A percentile compares a stretch with the other conserved stretches of the same genome.
Conservation (phyloP, 176 grass and related monocot species). For the Paspalum vaginatum region DNA sequence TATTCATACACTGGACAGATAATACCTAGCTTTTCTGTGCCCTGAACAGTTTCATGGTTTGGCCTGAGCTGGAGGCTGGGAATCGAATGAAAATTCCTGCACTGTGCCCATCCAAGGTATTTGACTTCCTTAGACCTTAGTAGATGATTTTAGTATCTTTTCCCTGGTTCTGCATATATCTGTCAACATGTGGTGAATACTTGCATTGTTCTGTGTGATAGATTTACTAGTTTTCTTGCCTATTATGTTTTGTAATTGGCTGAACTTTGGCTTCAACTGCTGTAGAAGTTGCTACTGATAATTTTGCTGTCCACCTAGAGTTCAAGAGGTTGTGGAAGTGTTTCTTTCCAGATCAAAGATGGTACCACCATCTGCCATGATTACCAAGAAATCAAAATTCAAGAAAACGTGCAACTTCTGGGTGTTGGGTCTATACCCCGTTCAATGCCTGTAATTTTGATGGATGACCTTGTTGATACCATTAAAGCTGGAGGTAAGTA, state of each 20-base stretch:
- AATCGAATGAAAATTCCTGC: slow-evolving; percentile 77
- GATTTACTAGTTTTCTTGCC: not conserved
- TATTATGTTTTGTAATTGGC: slow-evolving; percentile 29
- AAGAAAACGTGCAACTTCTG: slow-evolving; percentile 88
- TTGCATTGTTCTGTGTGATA: slow-evolving; percentile 9
- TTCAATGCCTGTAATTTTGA: slow-evolving; percentile 80
- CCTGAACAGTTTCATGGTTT: slow-evolving; percentile 57
- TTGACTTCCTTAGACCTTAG: slow-evolving; percentile 16
- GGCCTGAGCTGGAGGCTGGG: slow-evolving; percentile 90
- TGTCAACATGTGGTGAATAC: slow-evolving; percentile 6
- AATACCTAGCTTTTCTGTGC: slow-evolving; percentile 18
- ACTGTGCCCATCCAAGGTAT: slow-evolving; percentile 74
- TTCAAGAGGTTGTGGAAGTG: slow-evolving; percentile 59
- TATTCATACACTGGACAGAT: not conserved
- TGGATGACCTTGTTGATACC: slow-evolving; percentile 87
- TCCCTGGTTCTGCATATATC: slow-evolving; percentile 15
- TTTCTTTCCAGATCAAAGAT: slow-evolving; percentile 64
- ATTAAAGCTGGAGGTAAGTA: slow-evolving; percentile 86
- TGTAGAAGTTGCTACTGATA: slow-evolving; percentile 13
- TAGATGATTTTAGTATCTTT: not conserved
- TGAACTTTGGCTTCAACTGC: slow-evolving; percentile 18
- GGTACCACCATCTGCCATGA: slow-evolving; percentile 74
- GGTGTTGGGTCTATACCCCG: slow-evolving; percentile 92
- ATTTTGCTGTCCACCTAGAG: slow-evolving; percentile 49
- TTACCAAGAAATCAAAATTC: slow-evolving; percentile 99